Evolutionary conservation across 257 asterid species (phyloP).

Genomic region (Nicotiana tomentosiformis): DNA sequence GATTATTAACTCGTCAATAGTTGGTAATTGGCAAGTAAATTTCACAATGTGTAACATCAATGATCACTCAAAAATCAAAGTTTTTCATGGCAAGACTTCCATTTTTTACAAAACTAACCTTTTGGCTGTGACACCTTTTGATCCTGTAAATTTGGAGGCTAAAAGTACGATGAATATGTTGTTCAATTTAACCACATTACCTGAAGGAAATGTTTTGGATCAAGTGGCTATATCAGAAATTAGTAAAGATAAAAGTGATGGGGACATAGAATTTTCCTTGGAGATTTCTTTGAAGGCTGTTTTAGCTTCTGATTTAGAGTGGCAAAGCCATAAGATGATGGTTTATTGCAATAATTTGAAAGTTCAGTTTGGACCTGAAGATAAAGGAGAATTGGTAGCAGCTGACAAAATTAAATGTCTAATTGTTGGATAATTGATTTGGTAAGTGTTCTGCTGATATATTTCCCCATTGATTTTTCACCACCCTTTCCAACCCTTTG

Average conservation of each 20-base stretch:
- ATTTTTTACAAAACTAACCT: conserved; percentile 29
- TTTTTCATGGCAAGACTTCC: conserved; percentile 20
- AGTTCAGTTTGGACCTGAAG: conserved; percentile 17
- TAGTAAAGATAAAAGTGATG: conserved; percentile 5
- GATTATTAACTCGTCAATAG: background rate
- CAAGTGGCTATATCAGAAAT: conserved; percentile 9
- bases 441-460: background rate
- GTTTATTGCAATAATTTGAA: conserved; percentile 37
- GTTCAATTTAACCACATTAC: conserved; percentile 9
- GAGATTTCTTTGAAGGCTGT: conserved; percentile 25
- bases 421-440: background rate
- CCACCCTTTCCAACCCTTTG: background rate
- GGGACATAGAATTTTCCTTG: conserved; percentile 26
- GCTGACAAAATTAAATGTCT: conserved; percentile 18
- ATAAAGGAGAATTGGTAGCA: conserved; percentile 23
- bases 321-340: conserved; percentile 19
- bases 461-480: background rate
- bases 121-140: conserved; percentile 20
- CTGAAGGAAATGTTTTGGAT: background rate
- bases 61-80: conserved; percentile 5
- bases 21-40: conserved; percentile 24
- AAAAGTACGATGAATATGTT: background rate
- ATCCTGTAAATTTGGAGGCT: conserved; percentile 13
- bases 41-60: conserved; percentile 28
- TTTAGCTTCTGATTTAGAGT: conserved; percentile 5